These are phyloP conservation scores for Septoria linicola DNA, from an alignment of 2,329 filamentous ascomycete species.

Conservation along the genomic window DNA sequence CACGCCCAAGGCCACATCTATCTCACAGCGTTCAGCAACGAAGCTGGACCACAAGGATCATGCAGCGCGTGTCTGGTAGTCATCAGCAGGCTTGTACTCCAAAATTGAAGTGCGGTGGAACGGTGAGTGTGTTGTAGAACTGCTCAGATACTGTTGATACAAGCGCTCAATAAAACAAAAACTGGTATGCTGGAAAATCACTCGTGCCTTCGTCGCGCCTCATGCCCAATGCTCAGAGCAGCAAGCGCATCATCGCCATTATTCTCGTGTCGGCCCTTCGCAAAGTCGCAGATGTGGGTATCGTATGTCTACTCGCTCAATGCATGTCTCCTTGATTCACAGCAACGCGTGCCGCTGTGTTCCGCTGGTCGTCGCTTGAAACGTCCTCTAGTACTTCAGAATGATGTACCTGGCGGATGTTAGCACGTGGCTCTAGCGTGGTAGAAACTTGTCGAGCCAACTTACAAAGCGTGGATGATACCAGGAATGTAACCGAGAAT, in stretches of 20 bases:
- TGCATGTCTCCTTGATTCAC: not conserved
- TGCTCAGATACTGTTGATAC: not conserved
- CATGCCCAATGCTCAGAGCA: conserved; percentile 5
- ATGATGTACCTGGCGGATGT: conserved; percentile 69
- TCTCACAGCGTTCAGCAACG: not conserved
- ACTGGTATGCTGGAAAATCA: not conserved
- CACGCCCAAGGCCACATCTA: no score
- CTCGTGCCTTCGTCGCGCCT: conserved; percentile 13
- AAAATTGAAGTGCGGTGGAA: no score
- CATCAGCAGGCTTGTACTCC: no score
- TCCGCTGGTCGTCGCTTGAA: not conserved
- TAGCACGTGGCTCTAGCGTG: conserved; percentile 1
- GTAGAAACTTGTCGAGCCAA: conserved; percentile 30
- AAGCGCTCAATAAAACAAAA: not conserved
- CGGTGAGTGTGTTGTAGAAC: not conserved
- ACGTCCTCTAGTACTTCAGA: conserved; percentile 69
- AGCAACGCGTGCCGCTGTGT: not conserved
- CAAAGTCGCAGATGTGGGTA: conserved; percentile 11
- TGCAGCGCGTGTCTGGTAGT: not conserved
- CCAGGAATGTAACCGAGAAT: conserved; percentile 56
- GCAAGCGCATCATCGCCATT: conserved; percentile 3
- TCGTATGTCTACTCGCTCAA: not conserved
- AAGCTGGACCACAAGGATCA: not conserved
- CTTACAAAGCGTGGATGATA: conserved; percentile 87
- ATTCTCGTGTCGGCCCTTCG: not conserved